These are phyloP conservation scores for Bretschneidera sinensis DNA, from an alignment of 345 rosid genomes.

Conservation along the genomic window DNA sequence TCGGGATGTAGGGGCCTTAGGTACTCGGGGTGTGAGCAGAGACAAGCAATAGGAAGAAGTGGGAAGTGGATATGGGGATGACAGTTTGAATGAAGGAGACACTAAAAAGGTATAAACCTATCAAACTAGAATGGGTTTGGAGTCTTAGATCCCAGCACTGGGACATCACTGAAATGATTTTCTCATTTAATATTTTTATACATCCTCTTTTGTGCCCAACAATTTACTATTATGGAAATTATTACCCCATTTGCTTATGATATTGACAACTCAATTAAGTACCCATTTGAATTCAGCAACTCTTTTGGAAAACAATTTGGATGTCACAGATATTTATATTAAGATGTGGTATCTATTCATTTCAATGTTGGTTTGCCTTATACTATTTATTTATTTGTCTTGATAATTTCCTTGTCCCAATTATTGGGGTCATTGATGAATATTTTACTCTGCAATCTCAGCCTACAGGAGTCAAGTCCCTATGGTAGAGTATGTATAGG, in stretches of 20 bases:
- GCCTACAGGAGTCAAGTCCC: slow-evolving; percentile 7
- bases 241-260: slow-evolving; percentile 24
- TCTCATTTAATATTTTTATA: slow-evolving; percentile 14
- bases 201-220: slow-evolving; percentile 23
- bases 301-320: slow-evolving; percentile 14
- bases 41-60: slow-evolving; percentile 3
- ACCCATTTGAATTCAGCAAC: slow-evolving; percentile 17
- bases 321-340: slow-evolving; percentile 8
- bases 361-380: slow-evolving; percentile 16
- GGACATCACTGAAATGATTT: slow-evolving; percentile 25
- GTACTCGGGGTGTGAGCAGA: slow-evolving; percentile 8
- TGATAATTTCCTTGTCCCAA: slow-evolving; percentile 46
- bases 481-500: too few species aligned
- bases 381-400: slow-evolving; percentile 18
- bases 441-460: slow-evolving; percentile 23
- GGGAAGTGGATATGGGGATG: slow-evolving; percentile 25
- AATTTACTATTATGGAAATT: slow-evolving; percentile 24
- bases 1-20: slow-evolving; percentile 41
- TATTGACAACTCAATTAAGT: slow-evolving; percentile 12
- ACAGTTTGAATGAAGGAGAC: slow-evolving; percentile 45
- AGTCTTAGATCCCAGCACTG: slow-evolving; percentile 27
- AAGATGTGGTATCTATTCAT: too few species aligned
- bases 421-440: slow-evolving; percentile 42
- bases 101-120: slow-evolving; percentile 22
- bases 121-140: slow-evolving; percentile 16